A percentile compares a stretch with the other conserved stretches of the same genome.
Evolutionary conservation across 352 stramenopile genomes (phyloP).

Genomic region (Phytopythium helicoides): DNA sequence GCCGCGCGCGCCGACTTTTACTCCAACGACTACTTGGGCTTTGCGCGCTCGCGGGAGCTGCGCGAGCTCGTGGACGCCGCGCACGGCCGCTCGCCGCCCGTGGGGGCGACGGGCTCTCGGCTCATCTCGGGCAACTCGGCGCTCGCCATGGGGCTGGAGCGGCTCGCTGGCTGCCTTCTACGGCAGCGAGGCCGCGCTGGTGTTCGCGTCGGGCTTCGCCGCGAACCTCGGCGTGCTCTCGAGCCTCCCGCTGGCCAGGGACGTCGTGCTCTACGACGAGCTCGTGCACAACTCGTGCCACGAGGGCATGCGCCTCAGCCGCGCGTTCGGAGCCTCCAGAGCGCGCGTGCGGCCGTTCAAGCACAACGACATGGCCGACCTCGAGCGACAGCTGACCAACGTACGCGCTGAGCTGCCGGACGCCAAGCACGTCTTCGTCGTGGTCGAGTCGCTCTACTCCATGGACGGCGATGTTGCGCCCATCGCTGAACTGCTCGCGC

Average conservation of each 20-base stretch:
- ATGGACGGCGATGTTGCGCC: slow-evolving; percentile 98
- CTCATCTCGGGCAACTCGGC: slow-evolving; percentile 94
- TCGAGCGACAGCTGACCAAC: slow-evolving; percentile 12
- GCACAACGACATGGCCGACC: slow-evolving; percentile 91
- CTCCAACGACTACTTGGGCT: slow-evolving; percentile 97
- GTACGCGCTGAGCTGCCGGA: neutral
- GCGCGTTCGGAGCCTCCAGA: slow-evolving; percentile 47
- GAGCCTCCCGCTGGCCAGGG: slow-evolving; percentile 84
- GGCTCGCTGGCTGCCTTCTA: slow-evolving; percentile 84
- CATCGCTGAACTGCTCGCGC: slow-evolving; percentile 77
- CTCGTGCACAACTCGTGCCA: slow-evolving; percentile 96
- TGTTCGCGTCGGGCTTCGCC: slow-evolving; percentile 98
- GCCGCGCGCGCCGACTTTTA: slow-evolving; percentile 90
- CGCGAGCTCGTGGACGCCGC: slow-evolving; percentile 39
- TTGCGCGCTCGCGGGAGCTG: slow-evolving; percentile 77
- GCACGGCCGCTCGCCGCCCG: slow-evolving; percentile 37
- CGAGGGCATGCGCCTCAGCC: slow-evolving; percentile 91
- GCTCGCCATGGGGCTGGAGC: slow-evolving; percentile 90
- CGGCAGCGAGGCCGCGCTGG: slow-evolving; percentile 81
- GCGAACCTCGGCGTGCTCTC: slow-evolving; percentile 95
- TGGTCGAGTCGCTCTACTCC: slow-evolving; percentile 98
- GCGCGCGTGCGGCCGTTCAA: slow-evolving; percentile 16
- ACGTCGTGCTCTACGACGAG: slow-evolving; percentile 96
- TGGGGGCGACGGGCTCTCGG: slow-evolving; percentile 87
- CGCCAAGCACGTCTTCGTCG: slow-evolving; percentile 81